Base-by-base conservation (phyloP, 2,329 filamentous ascomycete genomes). In the Colletotrichum australisinense region DNA sequence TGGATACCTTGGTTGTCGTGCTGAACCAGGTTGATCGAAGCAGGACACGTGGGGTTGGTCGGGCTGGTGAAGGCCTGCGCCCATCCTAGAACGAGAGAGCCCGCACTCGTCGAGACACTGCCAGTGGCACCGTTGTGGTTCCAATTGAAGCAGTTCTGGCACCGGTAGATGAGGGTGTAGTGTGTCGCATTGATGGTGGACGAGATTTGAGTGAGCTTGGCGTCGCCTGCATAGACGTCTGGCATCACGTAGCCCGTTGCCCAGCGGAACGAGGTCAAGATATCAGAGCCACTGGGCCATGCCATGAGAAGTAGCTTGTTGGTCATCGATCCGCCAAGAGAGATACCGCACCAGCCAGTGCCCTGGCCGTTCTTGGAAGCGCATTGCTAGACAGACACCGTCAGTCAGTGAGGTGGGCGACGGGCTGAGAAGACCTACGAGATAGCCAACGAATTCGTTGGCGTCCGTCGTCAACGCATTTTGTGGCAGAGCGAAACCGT, bases 141-240 rank as follows among this genome's bases (percentile, higher is more conserved):
- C 87, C 89, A 91, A 1, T 83, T 77, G 26, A 90, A 82, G 79
- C 89, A 91, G 75, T 86, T 85, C 75, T 91, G 81, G 81, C 92
- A 94, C 59, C 90, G 87, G 82, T 92, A 94, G n/a, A 93, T 86
- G 60, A 93, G 78, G 58, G 88, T 88, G 79, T 89, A 94, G 75
- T 88, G 83, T 30, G 88, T 90, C 19, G 85, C 84, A 76, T 88
- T 92, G 69, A 93, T 84, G 30, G 83, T 86, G 16, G 88, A 87
- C 16, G 87, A 89, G 74, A 93, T 88, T 75, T 91, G 87, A 0
- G 89, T 91, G 52, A 93, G 79, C 42, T 85, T 90, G 9, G 92
- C 91, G 75, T 90, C 85, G 67, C 92, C 92, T 1, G 85, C 85
- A 80, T 93, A 93, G 46, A 88, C 77, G 0, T 85, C 84, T 0